Conservation (phyloP, 805 yeast genomes). For the Schizosaccharomyces lindneri region DNA sequence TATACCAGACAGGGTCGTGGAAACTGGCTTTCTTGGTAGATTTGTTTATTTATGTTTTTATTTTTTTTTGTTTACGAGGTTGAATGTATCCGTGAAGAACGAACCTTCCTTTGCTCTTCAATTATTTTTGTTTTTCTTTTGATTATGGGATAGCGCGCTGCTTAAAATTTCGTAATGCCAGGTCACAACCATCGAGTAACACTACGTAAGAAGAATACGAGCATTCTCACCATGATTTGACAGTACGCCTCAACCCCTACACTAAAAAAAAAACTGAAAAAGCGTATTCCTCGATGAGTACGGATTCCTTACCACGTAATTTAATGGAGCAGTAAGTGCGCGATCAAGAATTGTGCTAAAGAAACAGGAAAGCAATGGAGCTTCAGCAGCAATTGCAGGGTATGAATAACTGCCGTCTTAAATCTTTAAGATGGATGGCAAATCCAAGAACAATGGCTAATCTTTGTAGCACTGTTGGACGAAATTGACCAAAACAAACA, state of each 20-base stretch:
- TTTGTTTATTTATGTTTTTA: too few species aligned
- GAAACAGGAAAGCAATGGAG: neutral
- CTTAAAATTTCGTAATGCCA: too few species aligned
- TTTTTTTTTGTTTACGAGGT: too few species aligned
- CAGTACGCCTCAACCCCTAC: neutral
- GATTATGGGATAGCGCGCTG: too few species aligned
- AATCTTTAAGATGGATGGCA: neutral
- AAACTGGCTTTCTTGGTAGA: too few species aligned
- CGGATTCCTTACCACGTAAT: neutral
- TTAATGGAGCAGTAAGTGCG: neutral
- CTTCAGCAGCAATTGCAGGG: neutral
- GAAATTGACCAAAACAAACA: slow-evolving; percentile 1
- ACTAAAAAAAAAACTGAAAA: neutral
- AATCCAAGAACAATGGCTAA: neutral
- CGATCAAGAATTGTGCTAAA: neutral
- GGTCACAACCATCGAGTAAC: neutral
- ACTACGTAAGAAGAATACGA: neutral
- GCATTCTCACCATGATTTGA: neutral
- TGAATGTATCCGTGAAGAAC: too few species aligned
- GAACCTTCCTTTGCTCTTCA: too few species aligned
- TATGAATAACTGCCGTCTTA: neutral
- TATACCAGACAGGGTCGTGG: too few species aligned
- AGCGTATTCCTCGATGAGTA: neutral
- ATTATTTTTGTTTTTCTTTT: too few species aligned
- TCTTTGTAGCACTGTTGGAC: neutral